These are phyloP conservation scores for Fusarium nygamai DNA, from an alignment of 2,329 filamentous ascomycete species.

Conservation along the genomic window DNA sequence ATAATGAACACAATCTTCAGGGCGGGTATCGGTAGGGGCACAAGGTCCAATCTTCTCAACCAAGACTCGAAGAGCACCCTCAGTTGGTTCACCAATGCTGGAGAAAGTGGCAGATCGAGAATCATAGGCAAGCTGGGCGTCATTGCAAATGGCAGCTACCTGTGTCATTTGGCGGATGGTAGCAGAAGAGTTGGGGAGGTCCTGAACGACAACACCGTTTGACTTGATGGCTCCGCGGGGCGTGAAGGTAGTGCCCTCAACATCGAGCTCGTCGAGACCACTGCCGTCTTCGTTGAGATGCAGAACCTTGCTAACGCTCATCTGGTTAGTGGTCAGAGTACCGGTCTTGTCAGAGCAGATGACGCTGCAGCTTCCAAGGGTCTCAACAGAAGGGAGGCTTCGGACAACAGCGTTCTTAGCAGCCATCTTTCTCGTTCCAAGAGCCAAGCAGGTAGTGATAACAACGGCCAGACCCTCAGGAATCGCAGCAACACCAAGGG, in stretches of 20 bases:
- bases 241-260: constrained; percentile 92
- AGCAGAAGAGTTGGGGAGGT: constrained; percentile 75
- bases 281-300: constrained; percentile 79
- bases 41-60: constrained; percentile 94
- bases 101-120: constrained; percentile 76
- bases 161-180: constrained; percentile 83
- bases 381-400: constrained; percentile 96
- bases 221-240: constrained; percentile 79
- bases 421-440: constrained; percentile 98
- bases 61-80: constrained; percentile 89
- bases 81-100: constrained; percentile 92
- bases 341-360: constrained; percentile 99
- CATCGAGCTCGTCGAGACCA: constrained; percentile 84
- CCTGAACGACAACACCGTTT: constrained; percentile 73
- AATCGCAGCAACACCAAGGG: constrained; percentile 96
- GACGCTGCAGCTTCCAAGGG: constrained; percentile 97
- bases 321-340: constrained; percentile 97
- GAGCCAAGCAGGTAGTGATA: constrained; percentile 96
- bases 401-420: constrained; percentile 97
- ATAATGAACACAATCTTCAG: constrained; percentile 77
- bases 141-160: constrained; percentile 85
- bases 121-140: constrained; percentile 85
- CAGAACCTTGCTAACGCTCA: constrained; percentile 96
- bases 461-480: constrained; percentile 97
- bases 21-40: constrained; percentile 63